Evolutionary conservation across 2,329 filamentous ascomycete species (phyloP), one percentile per base, ranked within the genome.

Genomic region (Chaetomium globosum): DNA sequence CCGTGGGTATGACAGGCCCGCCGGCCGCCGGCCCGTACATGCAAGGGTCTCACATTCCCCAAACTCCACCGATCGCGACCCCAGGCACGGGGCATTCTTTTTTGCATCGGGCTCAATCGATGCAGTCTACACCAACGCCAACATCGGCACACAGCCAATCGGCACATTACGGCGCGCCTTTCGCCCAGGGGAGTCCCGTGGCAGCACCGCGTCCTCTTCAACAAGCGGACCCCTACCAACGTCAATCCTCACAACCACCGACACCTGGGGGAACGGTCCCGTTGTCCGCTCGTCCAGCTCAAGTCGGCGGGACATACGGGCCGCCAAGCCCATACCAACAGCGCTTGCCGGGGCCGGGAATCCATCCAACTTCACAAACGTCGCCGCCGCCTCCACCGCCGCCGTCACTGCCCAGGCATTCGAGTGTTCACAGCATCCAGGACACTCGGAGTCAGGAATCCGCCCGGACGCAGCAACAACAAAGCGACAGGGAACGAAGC

Each of bases 401-500:
- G 65, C 78, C 73, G 65, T 73, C 74, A 69, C 77, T 78, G 65
- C 80, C 80, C 71, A 77, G 80, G 73, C 75, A 79, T 51, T 75
- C 76, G 31, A 80, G 75, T 66, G 78, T 76, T 60, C 77, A 81
- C 63, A 77, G 77, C 68, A 74, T 77, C 57, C 81, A 83, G 75
- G 82, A 83, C 59, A 77, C 78, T 43, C 74, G 77, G 21, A 72
- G 73, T 23, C 68, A 69, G 51, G 72, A 72, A 7, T 55, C 65
- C 13, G 80, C 80, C 68, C 79, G 79, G 75, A 77, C 84, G 73
- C 81, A 82, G 52, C 80, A 82, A 65, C 81, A 83, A 52, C 81
- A 82, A 57, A 82, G 82, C 68, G 89, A 92, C 63, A 85, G 89
- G 72, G 90, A 91, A 67, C 81, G 84, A 58, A 91, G 88, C 74